These are phyloP conservation scores for Beauveria varroae DNA, from an alignment of 2,329 filamentous ascomycete species.

Conservation along the genomic window DNA sequence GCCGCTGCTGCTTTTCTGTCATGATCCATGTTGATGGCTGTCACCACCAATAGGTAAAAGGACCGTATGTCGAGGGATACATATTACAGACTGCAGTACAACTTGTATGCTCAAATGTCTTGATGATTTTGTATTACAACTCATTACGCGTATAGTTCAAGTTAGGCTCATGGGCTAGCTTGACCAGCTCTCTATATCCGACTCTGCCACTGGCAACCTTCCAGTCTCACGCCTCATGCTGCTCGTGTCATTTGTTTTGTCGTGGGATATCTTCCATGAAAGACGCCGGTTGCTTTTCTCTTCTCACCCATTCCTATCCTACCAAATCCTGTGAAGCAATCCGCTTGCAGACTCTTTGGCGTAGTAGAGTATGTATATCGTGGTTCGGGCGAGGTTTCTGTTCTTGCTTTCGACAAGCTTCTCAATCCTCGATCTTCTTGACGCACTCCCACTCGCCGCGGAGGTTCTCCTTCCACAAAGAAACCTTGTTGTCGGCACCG, in stretches of 20 bases:
- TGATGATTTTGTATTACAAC: slow-evolving; percentile 1
- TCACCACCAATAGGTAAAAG: not conserved
- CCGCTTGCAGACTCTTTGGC: not conserved
- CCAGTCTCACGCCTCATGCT: not conserved
- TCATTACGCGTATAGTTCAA: slow-evolving; percentile 11
- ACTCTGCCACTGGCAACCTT: not conserved
- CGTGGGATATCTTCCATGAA: not conserved
- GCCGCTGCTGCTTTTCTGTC: slow-evolving; percentile 12
- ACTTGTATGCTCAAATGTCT: not conserved
- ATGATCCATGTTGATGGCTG: not conserved
- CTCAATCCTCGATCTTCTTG: slow-evolving; percentile 87
- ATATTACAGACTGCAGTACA: not conserved
- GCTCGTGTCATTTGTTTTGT: not conserved
- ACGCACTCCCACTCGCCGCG: slow-evolving; percentile 95
- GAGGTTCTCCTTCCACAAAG: slow-evolving; percentile 96
- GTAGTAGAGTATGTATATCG: not conserved
- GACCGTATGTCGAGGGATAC: not conserved
- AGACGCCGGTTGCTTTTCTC: not conserved
- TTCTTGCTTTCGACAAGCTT: not conserved
- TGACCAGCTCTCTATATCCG: not conserved
- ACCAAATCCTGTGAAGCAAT: not conserved
- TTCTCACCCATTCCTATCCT: too few species aligned
- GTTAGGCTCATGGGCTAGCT: not conserved
- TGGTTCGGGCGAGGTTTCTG: not conserved
- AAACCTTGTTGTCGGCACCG: slow-evolving; percentile 93